Evolutionary conservation across 768 basidiomycete species (phyloP), one percentile per base, ranked within the genome.

Genomic region (Tulasnella sp.): DNA sequence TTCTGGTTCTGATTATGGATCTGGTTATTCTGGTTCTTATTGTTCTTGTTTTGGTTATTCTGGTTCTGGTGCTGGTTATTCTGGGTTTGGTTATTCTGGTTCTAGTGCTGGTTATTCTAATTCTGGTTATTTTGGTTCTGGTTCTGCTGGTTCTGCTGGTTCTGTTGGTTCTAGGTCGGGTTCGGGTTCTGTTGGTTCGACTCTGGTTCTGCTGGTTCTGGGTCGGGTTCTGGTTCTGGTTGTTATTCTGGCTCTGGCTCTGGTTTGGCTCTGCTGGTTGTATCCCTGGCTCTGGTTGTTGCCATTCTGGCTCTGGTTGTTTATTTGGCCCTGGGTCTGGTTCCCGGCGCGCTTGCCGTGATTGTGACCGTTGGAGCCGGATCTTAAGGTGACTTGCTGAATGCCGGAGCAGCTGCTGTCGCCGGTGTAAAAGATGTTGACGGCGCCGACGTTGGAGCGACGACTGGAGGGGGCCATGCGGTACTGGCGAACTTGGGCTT

Each of bases 371-470:
- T 31, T 37, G 44, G 41, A 9, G 73, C 73, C n/a, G 31, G 31
- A 34, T 1, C 16, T 75, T 18, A 37, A n/a, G 44, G 76, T 37
- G 44, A 48, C 44, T 28, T 46, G 22, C 50, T 77, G 76, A 31
- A 77, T 77, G 20, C 76, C 76, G 50, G 42, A 58, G 76, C 76
- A 77, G 50, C n/a, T 42, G 44, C 31, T 48, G 44, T 58, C 34
- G 76, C 76, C 76, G 24, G 76, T 77, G 50, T 77, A 77, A 22
- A 48, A 77, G 76, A 77, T 24, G 50, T 4, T 48, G 50, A 54
- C 76, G 44, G 42, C 76, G 5, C 34, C 50, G n/a, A 24, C 41
- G n/a, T 24, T 58, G 28, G 41, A 20, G 42, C 76, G 40, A 22
- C 44, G 42, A 44, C 24, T 48, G 37, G 69, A 72, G 24, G 44